A percentile compares a stretch with the other conserved stretches of the same genome.
phyloP scores from a whole-genome alignment of 1,284 basidiomycete genomes.

The Ustilago lituana region DNA sequence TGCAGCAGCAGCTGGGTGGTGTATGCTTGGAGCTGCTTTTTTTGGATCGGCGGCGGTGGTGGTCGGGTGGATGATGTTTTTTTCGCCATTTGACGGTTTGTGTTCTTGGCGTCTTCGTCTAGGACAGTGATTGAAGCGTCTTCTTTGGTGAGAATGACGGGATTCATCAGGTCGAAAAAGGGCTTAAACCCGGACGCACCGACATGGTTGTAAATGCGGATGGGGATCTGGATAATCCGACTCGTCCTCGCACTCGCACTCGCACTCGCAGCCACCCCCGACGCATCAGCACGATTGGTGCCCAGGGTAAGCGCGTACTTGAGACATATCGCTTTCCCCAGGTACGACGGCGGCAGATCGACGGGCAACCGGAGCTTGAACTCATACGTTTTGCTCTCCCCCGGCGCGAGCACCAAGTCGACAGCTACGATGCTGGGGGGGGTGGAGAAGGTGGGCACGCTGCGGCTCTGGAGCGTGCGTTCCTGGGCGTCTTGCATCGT shows the following conservation, averaged over 20 bases:
- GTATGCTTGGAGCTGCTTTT: too few species aligned
- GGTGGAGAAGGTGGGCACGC: constrained; percentile 81
- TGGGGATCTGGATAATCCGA: constrained; percentile 85
- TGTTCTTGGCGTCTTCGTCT: not conserved
- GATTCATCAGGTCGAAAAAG: constrained; percentile 69
- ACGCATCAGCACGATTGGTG: constrained; percentile 73
- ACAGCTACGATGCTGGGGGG: constrained; percentile 85
- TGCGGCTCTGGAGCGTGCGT: constrained; percentile 68
- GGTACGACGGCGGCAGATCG: constrained; percentile 86
- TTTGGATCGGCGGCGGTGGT: too few species aligned
- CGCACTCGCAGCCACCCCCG: too few species aligned
- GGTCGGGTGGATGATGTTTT: too few species aligned
- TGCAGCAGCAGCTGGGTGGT: too few species aligned
- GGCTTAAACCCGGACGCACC: constrained; percentile 66
- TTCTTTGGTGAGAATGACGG: constrained; percentile 67
- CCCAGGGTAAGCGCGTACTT: constrained; percentile 88
- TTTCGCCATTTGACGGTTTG: too few species aligned
- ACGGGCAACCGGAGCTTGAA: constrained; percentile 69
- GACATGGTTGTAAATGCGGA: constrained; percentile 85
- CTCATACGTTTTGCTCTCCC: constrained; percentile 77
- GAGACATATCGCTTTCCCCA: constrained; percentile 83
- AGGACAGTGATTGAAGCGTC: constrained; percentile 52
- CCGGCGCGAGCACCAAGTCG: constrained; percentile 79
- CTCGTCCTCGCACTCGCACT: constrained; percentile 72
- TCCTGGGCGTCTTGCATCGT: constrained; percentile 73